These are phyloP conservation scores for Phalaenopsis equestris DNA, from an alignment of 106 monocot species.

Conservation along the genomic window DNA sequence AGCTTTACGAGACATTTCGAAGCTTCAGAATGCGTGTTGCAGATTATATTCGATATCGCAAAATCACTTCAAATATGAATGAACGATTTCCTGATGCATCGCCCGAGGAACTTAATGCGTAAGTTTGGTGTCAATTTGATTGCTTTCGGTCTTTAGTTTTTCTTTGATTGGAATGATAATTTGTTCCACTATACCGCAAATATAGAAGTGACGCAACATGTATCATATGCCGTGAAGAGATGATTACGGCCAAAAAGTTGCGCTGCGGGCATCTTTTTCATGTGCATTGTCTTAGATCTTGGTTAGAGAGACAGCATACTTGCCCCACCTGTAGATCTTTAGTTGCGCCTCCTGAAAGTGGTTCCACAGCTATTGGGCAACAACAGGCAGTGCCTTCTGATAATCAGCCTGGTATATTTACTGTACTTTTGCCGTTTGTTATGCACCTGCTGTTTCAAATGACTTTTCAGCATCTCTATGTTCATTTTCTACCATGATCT, in stretches of 20 bases:
- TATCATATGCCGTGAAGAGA: conserved; percentile 97
- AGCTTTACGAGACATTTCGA: conserved; percentile 93
- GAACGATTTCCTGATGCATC: conserved; percentile 94
- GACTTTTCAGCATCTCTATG: neutral
- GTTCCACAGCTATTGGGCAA: conserved; percentile 16
- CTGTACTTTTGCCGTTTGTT: neutral
- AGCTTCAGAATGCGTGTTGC: conserved; percentile 75
- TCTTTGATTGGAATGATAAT: neutral
- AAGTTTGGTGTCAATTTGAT: conserved; percentile 17
- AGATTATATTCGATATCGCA: conserved; percentile 84
- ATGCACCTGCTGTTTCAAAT: neutral
- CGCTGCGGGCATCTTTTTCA: conserved; percentile 94
- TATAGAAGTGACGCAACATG: conserved; percentile 94
- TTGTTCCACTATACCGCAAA: neutral
- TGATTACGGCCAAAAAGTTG: conserved; percentile 89
- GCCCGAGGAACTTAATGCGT: conserved; percentile 74
- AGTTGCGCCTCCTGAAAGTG: conserved; percentile 70
- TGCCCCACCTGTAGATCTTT: conserved; percentile 90
- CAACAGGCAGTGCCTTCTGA: conserved; percentile 37
- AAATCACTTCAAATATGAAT: conserved; percentile 92
- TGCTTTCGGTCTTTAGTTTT: neutral
- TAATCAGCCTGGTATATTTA: conserved; percentile 51
- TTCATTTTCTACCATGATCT: neutral
- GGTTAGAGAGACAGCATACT: conserved; percentile 92
- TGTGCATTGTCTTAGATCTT: conserved; percentile 88